Base-by-base conservation (phyloP, 2,329 filamentous ascomycete species). In the Thielaviopsis musarum region DNA sequence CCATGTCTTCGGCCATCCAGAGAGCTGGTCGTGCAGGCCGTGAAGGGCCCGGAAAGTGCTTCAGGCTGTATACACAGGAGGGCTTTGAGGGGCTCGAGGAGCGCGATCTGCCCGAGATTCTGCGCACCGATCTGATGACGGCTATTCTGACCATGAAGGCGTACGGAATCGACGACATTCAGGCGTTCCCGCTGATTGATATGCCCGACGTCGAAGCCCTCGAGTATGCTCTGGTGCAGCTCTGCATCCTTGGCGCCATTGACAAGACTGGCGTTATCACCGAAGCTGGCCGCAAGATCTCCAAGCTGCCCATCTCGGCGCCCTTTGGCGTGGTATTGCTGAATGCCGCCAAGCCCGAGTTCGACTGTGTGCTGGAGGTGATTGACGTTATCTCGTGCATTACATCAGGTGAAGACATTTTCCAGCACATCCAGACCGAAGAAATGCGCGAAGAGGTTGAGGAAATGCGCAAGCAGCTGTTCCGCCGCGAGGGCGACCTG, bases 71-170 rank as follows among this genome's bases (percentile, higher is more conserved):
- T 69, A 95, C 91, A 0, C 83, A 95, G 65, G 77, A 81, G 3
- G 81, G 84, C 2, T 97, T 88, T 69, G 73, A 82, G 10, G 71
- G 74, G 0, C 73, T 96, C 6, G 79, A 86, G 52, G 81, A 88
- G 60, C 79, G 85, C 0, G 91, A 91, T 54, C 79, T 84, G 0
- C 91, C 93, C 0, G 93, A 98, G 69, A 96, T 98, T 12, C 73
- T 96, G 12, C 82, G 93, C 21, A 94, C 88, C 66, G 91, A 98
- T 69, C 79, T 97, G 5, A 81, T 90, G 21, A 85, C 89, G 38
- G 87, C 91, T 0, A 77, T 96, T 1, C 74, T 98, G 10, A 95
- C 88, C 0, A 94, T 98, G 86, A 96, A 95, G 70, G 90, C 91
- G 0, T 81, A 90, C 58, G 90, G 91, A 0, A 84, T 97, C 13